Evolutionary conservation across 2,329 filamentous ascomycete genomes (phyloP).

Genomic region (Saccharata proteae): DNA sequence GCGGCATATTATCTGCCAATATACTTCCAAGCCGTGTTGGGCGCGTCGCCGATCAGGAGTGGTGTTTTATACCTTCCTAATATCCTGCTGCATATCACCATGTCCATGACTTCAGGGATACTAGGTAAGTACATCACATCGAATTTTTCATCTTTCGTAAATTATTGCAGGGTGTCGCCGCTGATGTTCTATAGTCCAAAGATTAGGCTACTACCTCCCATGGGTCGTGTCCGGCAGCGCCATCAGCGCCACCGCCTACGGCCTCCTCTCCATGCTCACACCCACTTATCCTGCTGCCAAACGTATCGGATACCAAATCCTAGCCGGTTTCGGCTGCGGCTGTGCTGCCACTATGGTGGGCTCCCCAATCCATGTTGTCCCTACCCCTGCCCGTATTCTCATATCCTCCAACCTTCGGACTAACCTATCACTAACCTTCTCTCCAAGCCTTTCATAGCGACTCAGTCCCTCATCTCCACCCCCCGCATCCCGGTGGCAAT

Average conservation of each 20-base stretch:
- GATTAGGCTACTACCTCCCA: slow-evolving; percentile 18
- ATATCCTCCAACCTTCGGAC: background rate
- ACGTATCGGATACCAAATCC: slow-evolving; percentile 21
- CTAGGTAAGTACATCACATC: background rate
- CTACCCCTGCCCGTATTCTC: background rate
- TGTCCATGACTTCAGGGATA: slow-evolving; percentile 10
- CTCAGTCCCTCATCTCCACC: slow-evolving; percentile 19
- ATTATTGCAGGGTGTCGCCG: too few relatives aligned
- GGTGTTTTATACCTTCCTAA: slow-evolving; percentile 28
- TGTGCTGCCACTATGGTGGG: slow-evolving; percentile 3
- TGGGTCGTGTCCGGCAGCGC: slow-evolving; percentile 18
- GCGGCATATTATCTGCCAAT: slow-evolving; percentile 23
- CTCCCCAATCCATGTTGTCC: background rate
- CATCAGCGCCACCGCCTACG: slow-evolving; percentile 18
- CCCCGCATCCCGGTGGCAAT: slow-evolving; percentile 19
- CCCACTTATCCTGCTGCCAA: slow-evolving; percentile 12
- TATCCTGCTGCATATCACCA: slow-evolving; percentile 16
- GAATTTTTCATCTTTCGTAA: background rate
- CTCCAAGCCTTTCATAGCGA: slow-evolving; percentile 14
- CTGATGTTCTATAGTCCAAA: slow-evolving; percentile 4
- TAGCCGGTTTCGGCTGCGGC: slow-evolving; percentile 9
- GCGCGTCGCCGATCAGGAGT: slow-evolving; percentile 23
- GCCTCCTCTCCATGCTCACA: slow-evolving; percentile 21
- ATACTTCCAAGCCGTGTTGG: slow-evolving; percentile 30
- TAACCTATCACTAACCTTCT: background rate